Evolutionary conservation across 140 eudicot genomes (phyloP).

Genomic region (Bidens hawaiensis): DNA sequence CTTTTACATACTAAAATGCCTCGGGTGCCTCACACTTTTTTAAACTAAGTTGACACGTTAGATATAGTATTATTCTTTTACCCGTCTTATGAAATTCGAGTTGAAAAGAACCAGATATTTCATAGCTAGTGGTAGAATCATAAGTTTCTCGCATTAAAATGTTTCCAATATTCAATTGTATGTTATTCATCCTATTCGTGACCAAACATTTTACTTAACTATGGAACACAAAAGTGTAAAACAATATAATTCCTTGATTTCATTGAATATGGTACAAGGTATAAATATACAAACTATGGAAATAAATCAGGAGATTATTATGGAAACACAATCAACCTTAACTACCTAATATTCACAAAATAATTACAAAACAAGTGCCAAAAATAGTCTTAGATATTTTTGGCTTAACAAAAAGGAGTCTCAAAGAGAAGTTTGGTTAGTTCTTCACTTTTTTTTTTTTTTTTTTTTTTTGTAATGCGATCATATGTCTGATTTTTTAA

Average conservation of each 20-base stretch:
- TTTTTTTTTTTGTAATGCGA: no score
- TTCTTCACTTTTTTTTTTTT: not conserved
- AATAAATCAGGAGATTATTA: no score
- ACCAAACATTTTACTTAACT: slow-evolving; percentile 18
- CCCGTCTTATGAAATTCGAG: not conserved
- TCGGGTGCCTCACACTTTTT: no score
- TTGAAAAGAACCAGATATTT: not conserved
- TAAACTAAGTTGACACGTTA: not conserved
- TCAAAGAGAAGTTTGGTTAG: slow-evolving; percentile 23
- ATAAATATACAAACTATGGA: no score
- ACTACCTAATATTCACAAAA: no score
- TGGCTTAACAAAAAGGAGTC: slow-evolving; percentile 21
- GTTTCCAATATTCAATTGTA: not conserved
- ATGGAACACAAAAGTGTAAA: no score
- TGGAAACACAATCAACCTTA: no score
- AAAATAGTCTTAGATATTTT: no score
- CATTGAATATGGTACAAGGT: no score
- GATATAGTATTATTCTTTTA: not conserved
- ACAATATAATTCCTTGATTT: no score
- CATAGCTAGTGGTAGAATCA: not conserved
- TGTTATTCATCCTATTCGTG: slow-evolving; percentile 20
- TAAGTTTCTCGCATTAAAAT: not conserved
- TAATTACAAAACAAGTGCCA: no score
- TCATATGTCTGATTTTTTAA: not conserved
- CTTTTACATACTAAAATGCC: no score